Evolutionary conservation across 1,284 basidiomycete genomes (phyloP), one percentile per base, ranked within the genome.

Genomic region (Cystobasidiaceae sp.): DNA sequence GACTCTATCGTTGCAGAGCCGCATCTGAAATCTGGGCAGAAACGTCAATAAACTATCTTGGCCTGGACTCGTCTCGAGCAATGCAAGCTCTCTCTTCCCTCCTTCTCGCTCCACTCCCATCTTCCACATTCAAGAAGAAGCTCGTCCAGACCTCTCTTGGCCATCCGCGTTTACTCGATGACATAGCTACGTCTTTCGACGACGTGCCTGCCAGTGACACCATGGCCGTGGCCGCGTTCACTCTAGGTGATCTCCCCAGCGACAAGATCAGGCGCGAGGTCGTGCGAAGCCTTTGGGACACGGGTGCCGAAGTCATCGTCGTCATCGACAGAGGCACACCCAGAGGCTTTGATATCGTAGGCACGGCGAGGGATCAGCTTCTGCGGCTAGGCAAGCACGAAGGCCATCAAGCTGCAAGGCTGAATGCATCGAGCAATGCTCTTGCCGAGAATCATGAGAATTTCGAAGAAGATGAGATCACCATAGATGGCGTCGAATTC

Each of bases 211-310:
- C 30, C 55, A 65, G 44, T n/a, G 41, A 72, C 41, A 83, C 85
- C 5, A 75, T 97, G 37, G 90, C 88, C 0, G 75, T 98, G 33
- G 90, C 89, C 21, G 88, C 93, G 0, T 97, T 94, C 78, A 81
- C 86, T 72, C 80, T 98, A 0, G 86, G 88, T 15, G 83, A 87
- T 6, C 79, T 93, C 15, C 80, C 84, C 2, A 86, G 81, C 9
- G 77, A 84, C 44, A 71, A 83, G 7, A 82, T 84, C 4, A 83
- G 88, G 51, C 86, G 85, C 76, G 79, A 81, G 3, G 76, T 90
- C 45, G 81, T 93, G 6, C 85, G 86, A 71, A 84, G 89, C 71
- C 88, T 94, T 82, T 96, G 92, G 92, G 82, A 89, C 52, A 90
- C 88, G 70, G 89, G 88, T 30, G 91, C 91, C 33, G 83, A 87